A percentile compares a stretch with the other conserved stretches of the same genome.
Conservation (phyloP, 2,329 filamentous ascomycete species). For the Raffaelea arxii region DNA sequence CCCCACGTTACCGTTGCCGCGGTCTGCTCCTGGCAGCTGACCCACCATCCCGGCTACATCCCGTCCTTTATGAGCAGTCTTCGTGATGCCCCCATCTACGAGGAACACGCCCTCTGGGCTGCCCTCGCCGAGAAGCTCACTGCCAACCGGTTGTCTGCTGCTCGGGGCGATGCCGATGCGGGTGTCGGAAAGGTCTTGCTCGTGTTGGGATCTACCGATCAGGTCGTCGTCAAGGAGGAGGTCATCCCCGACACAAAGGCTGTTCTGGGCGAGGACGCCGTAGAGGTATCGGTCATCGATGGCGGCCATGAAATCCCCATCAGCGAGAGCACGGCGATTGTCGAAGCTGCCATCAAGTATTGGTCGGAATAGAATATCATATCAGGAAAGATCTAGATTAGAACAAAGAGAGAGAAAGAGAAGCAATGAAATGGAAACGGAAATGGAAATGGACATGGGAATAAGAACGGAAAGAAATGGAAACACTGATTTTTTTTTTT, state of each 20-base stretch:
- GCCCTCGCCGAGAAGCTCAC: slow-evolving; percentile 41
- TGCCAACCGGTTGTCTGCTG: slow-evolving; percentile 21
- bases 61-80: slow-evolving; percentile 63
- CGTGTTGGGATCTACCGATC: slow-evolving; percentile 56
- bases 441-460: too few relatives aligned
- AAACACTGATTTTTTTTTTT: too few relatives aligned
- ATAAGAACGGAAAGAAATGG: too few relatives aligned
- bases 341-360: neutral
- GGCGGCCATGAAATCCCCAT: slow-evolving; percentile 10
- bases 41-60: slow-evolving; percentile 57
- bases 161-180: slow-evolving; percentile 2
- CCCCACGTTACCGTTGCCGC: slow-evolving; percentile 47
- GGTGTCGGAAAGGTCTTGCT: slow-evolving; percentile 43
- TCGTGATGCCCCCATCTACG: slow-evolving; percentile 58
- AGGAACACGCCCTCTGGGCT: slow-evolving; percentile 52
- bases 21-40: slow-evolving; percentile 61
- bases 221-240: slow-evolving; percentile 57
- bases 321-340: slow-evolving; percentile 3
- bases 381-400: too few relatives aligned
- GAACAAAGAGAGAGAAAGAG: too few relatives aligned
- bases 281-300: slow-evolving; percentile 29
- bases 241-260: slow-evolving; percentile 48
- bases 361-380: neutral
- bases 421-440: neutral
- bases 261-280: slow-evolving; percentile 30